Base-by-base conservation (phyloP, 768 basidiomycete genomes). In the Hydnomerulius pinastri region DNA sequence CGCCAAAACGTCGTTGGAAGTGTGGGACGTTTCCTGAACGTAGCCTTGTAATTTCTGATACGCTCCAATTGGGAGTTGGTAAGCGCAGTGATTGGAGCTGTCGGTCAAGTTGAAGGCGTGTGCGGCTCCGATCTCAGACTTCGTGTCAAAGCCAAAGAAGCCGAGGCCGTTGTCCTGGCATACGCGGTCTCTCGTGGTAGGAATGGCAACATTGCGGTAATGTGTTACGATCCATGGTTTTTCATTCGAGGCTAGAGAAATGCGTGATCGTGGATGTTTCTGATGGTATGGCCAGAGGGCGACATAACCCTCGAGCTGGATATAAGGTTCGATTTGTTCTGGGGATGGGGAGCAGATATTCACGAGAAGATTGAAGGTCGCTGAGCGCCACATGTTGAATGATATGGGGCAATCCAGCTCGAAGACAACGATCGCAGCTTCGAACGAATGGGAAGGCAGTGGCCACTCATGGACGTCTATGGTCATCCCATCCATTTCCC, bases 381-480 rank as follows among this genome's bases (percentile, higher is more conserved):
- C 55, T 1, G 59, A 59, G 39, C 77, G 67, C 79, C 79, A 80
- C 29, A 71, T 56, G 17, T 59, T 53, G 49, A 78, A 75, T 1
- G 58, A 36, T 0, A 43, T 0, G 1, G 79, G 79, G 32, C 67
- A 67, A 5, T 48, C 23, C 0, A 77, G 55, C 51, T 80, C 77
- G 35, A 80, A 80, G 1, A 80, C 61, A 13, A 71, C 60, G 0
- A 57, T 52, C 30, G 68, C 58, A 0, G 63, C 62, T 9, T 35
- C 25, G 6, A 53, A 5, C 1, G 15, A n/a, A 7, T 67, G 30
- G 0, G 56, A 25, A 0, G 80, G 76, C 11, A 80, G 56, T 0
- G 77, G 78, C 77, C 76, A 76, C 50, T 80, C 79, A 20, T 74
- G 65, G 6, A 74, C 53, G 0, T 32, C 13, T 9, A 80, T 73